These are phyloP conservation scores for Spirogloea muscicola DNA, from an alignment of 139 green algal genomes.

Conservation along the genomic window DNA sequence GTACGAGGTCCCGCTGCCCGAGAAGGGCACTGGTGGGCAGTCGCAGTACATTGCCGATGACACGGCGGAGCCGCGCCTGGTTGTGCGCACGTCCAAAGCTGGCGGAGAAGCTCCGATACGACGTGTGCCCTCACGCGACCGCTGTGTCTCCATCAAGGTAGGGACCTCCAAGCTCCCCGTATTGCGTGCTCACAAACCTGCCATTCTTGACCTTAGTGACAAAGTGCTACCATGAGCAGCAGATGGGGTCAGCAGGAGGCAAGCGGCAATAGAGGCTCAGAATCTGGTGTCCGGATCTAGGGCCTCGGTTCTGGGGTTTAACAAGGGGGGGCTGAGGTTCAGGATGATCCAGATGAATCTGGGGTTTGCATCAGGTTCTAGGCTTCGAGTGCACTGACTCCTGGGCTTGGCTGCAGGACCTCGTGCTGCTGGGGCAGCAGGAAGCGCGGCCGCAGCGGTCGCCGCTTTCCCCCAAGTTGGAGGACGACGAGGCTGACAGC, in stretches of 20 bases:
- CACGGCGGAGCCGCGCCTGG: constrained; percentile 26
- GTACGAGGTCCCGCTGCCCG: constrained; percentile 20
- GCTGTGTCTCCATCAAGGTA: constrained; percentile 20
- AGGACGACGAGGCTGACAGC: not conserved
- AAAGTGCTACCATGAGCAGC: too few relatives aligned
- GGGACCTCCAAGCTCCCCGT: too few relatives aligned
- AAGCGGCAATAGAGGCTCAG: too few relatives aligned
- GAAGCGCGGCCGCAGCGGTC: not conserved
- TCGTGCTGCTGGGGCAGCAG: constrained; percentile 29
- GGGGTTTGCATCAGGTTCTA: not conserved
- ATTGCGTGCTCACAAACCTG: too few relatives aligned
- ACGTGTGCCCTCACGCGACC: not conserved
- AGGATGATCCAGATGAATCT: not conserved
- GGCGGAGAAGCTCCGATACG: not conserved
- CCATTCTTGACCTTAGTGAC: too few relatives aligned
- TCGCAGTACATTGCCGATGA: constrained; percentile 10
- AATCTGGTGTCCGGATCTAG: too few relatives aligned
- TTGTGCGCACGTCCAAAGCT: not conserved
- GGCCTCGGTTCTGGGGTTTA: not conserved
- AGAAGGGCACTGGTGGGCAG: too few relatives aligned
- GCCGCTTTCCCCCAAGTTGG: constrained; percentile 8
- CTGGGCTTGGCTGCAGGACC: constrained; percentile 4
- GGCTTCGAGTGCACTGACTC: not conserved
- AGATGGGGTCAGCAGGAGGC: too few relatives aligned
- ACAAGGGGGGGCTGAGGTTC: not conserved